Evolutionary conservation across 345 rosid species (phyloP).

Genomic region (Alliaria petiolata): DNA sequence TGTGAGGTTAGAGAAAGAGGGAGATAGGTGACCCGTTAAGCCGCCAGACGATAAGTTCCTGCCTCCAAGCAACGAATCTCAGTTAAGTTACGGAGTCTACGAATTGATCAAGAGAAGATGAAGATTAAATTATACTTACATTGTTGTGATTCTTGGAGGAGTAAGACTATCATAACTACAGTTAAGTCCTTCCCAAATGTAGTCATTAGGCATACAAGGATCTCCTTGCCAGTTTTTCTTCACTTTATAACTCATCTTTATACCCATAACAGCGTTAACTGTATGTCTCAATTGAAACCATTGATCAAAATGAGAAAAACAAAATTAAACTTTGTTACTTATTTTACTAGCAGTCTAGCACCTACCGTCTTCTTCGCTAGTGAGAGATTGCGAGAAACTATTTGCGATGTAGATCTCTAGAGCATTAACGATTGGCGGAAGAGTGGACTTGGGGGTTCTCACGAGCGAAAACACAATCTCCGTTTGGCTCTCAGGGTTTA

Average conservation of each 20-base stretch:
- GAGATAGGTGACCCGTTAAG: constrained; percentile 32
- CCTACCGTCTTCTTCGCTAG: constrained; percentile 36
- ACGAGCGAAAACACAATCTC: background rate
- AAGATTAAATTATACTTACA: constrained; percentile 33
- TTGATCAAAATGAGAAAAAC: background rate
- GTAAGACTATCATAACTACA: constrained; percentile 27
- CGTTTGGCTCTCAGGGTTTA: constrained; percentile 9
- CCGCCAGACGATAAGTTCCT: constrained; percentile 40
- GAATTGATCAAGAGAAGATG: background rate
- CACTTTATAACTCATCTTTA: constrained; percentile 36
- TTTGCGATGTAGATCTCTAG: constrained; percentile 25
- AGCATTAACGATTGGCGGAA: constrained; percentile 37
- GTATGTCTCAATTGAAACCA: background rate
- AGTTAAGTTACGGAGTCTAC: background rate
- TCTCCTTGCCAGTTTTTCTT: constrained; percentile 51
- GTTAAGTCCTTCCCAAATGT: constrained; percentile 40
- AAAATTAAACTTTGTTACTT: background rate
- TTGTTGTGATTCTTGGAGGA: constrained; percentile 37
- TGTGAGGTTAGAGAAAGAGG: constrained; percentile 32
- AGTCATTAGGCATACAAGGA: constrained; percentile 37
- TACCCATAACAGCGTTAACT: constrained; percentile 36
- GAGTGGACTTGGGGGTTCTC: constrained; percentile 25
- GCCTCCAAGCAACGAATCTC: background rate
- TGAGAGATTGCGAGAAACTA: constrained; percentile 12
- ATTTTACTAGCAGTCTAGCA: background rate